Evolutionary conservation across 768 basidiomycete genomes (phyloP).

Genomic region (Xerocomellus intermedius): DNA sequence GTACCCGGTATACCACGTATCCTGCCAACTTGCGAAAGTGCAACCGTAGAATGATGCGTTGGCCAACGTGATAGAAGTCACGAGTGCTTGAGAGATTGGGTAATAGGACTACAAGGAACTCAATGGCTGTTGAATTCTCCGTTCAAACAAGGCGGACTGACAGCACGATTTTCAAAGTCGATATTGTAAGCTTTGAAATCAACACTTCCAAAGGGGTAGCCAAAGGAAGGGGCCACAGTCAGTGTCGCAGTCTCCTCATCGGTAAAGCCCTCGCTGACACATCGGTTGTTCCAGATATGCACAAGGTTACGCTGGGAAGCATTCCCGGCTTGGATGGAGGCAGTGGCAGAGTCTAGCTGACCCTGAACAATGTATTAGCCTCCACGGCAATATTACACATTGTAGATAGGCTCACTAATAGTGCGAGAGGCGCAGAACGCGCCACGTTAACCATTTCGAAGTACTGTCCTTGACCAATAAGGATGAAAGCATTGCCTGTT

Average conservation of each 20-base stretch:
- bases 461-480: conserved; percentile 59
- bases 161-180: conserved; percentile 66
- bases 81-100: conserved; percentile 59
- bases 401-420: conserved; percentile 42
- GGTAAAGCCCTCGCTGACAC: conserved; percentile 42
- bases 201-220: conserved; percentile 46
- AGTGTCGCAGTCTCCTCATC: conserved; percentile 61
- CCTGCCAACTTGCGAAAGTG: conserved; percentile 13
- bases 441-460: conserved; percentile 60
- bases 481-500: conserved; percentile 42
- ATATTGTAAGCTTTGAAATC: conserved; percentile 69
- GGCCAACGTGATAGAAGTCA: conserved; percentile 59
- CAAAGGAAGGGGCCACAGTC: conserved; percentile 52
- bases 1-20: conserved; percentile 61
- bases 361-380: conserved; percentile 36
- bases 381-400: not conserved
- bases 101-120: conserved; percentile 45
- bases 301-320: conserved; percentile 49
- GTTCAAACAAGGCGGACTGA: conserved; percentile 27
- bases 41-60: conserved; percentile 55
- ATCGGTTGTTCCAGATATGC: conserved; percentile 49
- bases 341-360: conserved; percentile 43
- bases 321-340: conserved; percentile 41
- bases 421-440: conserved; percentile 49
- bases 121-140: not conserved